Conservation (phyloP, 371 early-diverging fungal species). For the Circinella umbellata region DNA sequence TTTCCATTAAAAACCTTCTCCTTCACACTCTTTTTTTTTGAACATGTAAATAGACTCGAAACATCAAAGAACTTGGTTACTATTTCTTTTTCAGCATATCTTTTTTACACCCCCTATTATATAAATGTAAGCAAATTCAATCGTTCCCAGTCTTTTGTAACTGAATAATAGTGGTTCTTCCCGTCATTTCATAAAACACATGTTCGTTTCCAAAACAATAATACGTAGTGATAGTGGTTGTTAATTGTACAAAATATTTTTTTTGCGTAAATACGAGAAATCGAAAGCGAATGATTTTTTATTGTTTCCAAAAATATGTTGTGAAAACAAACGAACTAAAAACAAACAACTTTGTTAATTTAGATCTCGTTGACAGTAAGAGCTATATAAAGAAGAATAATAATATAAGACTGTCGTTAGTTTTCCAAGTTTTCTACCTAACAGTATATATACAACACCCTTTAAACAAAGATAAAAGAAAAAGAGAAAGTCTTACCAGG, state of each 20-base stretch:
- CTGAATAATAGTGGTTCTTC: too few species aligned
- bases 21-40: not conserved
- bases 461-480: too few species aligned
- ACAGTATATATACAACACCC: not conserved
- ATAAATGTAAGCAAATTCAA: too few species aligned
- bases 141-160: too few species aligned
- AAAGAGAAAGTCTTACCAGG: constrained; percentile 56
- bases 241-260: not conserved
- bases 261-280: not conserved
- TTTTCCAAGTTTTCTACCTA: not conserved
- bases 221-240: too few species aligned
- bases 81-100: too few species aligned
- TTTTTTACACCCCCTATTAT: too few species aligned
- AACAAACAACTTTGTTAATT: constrained; percentile 18
- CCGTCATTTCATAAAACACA: too few species aligned
- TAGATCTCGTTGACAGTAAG: constrained; percentile 47
- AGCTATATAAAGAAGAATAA: constrained; percentile 21
- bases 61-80: too few species aligned
- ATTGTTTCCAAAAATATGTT: not conserved
- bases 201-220: too few species aligned
- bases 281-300: constrained; percentile 3
- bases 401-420: not conserved
- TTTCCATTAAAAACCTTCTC: not conserved
- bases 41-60: too few species aligned
- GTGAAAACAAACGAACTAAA: not conserved